Evolutionary conservation across 2,329 filamentous ascomycete species (phyloP).

Genomic region (Corinectria fuckeliana): DNA sequence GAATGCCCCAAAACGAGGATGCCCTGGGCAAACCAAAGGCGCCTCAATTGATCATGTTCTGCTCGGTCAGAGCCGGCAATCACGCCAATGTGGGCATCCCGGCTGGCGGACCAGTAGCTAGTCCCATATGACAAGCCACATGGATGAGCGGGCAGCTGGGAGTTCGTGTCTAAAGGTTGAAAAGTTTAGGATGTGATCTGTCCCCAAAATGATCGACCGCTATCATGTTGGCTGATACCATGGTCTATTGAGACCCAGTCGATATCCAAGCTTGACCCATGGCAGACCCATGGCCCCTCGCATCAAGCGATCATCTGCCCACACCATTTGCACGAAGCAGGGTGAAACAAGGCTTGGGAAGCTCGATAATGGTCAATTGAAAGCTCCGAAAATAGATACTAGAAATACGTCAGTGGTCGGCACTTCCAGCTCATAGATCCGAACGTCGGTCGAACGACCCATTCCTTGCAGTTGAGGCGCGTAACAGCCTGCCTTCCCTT

Average conservation of each 20-base stretch:
- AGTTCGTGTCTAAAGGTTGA: background rate
- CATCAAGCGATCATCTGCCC: background rate
- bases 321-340: background rate
- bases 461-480: background rate
- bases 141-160: constrained; percentile 10
- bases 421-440: background rate
- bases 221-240: constrained; percentile 12
- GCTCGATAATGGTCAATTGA: background rate
- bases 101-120: constrained; percentile 9
- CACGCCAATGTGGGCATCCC: background rate
- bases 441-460: background rate
- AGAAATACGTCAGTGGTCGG: background rate
- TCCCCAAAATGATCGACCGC: constrained; percentile 28
- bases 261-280: background rate
- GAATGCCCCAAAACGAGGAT: background rate
- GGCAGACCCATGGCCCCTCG: background rate
- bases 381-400: background rate
- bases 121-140: constrained; percentile 28
- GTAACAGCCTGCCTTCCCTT: background rate
- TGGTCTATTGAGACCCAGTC: background rate
- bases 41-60: background rate
- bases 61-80: background rate
- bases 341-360: background rate
- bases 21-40: background rate
- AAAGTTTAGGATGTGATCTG: background rate